Conservation (phyloP, 2,329 filamentous ascomycete genomes). For the Monilinia vaccinii-corymbosi region DNA sequence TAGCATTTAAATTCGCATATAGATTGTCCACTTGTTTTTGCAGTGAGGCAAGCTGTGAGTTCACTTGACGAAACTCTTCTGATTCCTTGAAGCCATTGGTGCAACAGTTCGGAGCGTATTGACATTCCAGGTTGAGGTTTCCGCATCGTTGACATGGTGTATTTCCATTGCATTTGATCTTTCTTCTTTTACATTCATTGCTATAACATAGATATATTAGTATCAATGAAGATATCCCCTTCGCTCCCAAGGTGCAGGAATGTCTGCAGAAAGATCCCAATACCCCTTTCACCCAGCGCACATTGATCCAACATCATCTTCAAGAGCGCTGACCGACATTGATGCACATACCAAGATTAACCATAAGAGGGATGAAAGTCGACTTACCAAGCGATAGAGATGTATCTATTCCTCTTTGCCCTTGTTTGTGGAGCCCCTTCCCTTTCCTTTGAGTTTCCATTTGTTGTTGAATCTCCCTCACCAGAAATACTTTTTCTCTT, state of each 20-base stretch:
- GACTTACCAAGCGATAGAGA: conserved; percentile 31
- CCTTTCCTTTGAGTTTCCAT: background rate
- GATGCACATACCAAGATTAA: background rate
- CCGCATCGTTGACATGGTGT: conserved; percentile 59
- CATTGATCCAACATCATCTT: background rate
- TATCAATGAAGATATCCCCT: background rate
- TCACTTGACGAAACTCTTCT: conserved; percentile 80
- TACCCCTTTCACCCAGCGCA: background rate
- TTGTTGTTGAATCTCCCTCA: conserved; percentile 11
- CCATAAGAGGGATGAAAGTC: background rate
- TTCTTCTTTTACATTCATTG: conserved; percentile 67
- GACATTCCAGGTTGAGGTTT: conserved; percentile 56
- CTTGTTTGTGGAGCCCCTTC: conserved; percentile 23
- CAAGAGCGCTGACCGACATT: background rate
- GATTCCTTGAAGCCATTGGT: conserved; percentile 82
- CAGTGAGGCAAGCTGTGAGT: conserved; percentile 60
- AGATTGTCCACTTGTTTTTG: conserved; percentile 80
- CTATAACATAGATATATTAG: conserved; percentile 25
- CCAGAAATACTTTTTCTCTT: conserved; percentile 25
- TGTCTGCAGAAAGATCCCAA: background rate
- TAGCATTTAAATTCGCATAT: conserved; percentile 57
- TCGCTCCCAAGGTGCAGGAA: background rate
- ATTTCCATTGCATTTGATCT: conserved; percentile 67
- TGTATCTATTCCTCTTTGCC: conserved; percentile 31
- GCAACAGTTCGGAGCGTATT: conserved; percentile 59